Base-by-base conservation (phyloP, 495 filamentous ascomycete genomes). In the Gamarada debralockiae region DNA sequence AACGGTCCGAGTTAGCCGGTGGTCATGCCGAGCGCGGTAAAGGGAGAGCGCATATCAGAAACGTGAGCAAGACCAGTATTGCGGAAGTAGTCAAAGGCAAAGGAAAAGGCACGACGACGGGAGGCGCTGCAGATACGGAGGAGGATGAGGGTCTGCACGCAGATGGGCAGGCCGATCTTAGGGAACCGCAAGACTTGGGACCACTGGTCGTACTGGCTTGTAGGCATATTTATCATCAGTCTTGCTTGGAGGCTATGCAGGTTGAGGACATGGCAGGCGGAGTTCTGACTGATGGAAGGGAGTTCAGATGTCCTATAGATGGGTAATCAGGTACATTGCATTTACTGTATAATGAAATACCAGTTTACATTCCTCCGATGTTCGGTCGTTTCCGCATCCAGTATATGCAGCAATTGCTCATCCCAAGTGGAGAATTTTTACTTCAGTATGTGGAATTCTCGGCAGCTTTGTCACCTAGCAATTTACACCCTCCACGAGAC, bases 211-310 rank as follows among this genome's bases (percentile, higher is more conserved):
- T 85, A 50, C 67, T 84, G 34, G 77, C 77, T 36, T 85, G 82
- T 61, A 71, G 79, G 39, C 82, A 85, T 60, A 73, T 84, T 29
- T 84, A 82, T 59, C 82, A 85, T 58, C 73, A 78, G 55, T 69
- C 58, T 18, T 85, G 82, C 65, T 62, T 85, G 49, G 82, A 84
- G 42, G 69, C 69, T 43, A 48, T 82, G 56, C 73, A 76, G 59
- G 68, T 56, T 20, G 73, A 75, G 38, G 63, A 70, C 13, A 47
- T 49, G 12, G 34, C 18, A 9, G 66, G 21, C 27, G 43, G 29
- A 18, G 37, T n/a, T 40, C 12, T 45, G 57, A 48, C 48, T 49
- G 51, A 67, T 56, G 73, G 71, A 51, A 67, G 65, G 55, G 71
- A 65, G 61, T 80, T 76, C 58, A 73, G 67, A 59, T 81, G 78